A percentile compares a stretch with the other conserved stretches of the same genome.
Evolutionary conservation across 225 moss, liverwort and hornwort genomes (phyloP).

Genomic region (Marchantia paleacea): DNA sequence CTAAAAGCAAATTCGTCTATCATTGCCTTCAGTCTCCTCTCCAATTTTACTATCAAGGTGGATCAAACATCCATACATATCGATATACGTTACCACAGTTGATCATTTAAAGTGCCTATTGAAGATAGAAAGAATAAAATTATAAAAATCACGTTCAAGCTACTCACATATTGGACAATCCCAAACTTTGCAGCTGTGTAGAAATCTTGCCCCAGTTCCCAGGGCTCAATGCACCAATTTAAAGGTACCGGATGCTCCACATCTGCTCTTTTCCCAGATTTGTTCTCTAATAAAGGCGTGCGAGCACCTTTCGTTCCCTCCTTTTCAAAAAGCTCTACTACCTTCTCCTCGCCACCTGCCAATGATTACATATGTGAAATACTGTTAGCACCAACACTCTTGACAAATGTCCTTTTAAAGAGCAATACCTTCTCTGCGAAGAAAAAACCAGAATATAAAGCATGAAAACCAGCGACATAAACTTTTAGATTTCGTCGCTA

Average conservation of each 20-base stretch:
- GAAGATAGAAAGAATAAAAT: too few species aligned
- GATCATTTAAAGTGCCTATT: too few species aligned
- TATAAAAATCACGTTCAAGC: background rate
- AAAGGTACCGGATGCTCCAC: conserved; percentile 83
- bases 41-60: too few species aligned
- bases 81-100: too few species aligned
- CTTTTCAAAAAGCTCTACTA: conserved; percentile 75
- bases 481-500: too few species aligned
- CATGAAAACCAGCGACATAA: background rate
- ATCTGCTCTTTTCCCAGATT: conserved; percentile 60
- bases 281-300: conserved; percentile 76
- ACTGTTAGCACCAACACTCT: background rate
- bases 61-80: too few species aligned
- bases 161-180: conserved; percentile 97
- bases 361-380: background rate
- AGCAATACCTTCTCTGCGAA: background rate
- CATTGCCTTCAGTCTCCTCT: too few species aligned
- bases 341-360: conserved; percentile 87
- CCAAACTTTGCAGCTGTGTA: conserved; percentile 96
- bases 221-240: conserved; percentile 78
- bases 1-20: too few species aligned
- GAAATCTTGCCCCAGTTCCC: conserved; percentile 91
- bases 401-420: background rate
- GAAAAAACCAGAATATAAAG: background rate
- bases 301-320: conserved; percentile 82